These are phyloP conservation scores for Phytophthora melonis DNA, from an alignment of 352 stramenopile species.

Conservation along the genomic window DNA sequence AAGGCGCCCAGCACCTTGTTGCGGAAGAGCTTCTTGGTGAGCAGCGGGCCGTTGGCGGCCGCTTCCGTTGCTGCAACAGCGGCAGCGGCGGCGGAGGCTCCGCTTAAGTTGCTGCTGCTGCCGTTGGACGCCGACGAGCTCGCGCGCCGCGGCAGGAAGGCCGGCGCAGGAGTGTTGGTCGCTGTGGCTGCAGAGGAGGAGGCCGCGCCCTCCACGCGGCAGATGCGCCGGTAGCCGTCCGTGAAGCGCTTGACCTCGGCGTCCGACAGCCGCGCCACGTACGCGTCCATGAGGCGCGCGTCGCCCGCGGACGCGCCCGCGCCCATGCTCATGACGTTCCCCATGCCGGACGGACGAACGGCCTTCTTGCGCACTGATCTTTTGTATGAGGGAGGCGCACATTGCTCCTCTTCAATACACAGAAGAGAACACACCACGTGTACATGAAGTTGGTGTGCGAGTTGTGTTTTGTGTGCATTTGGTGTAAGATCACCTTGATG, in stretches of 20 bases:
- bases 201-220: constrained; percentile 48
- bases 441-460: not conserved
- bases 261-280: constrained; percentile 66
- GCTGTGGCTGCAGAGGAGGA: no score
- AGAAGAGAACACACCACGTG: constrained; percentile 8
- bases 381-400: constrained; percentile 20
- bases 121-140: constrained; percentile 31
- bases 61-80: constrained; percentile 9
- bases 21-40: constrained; percentile 85
- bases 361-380: constrained; percentile 16
- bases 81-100: constrained; percentile 5
- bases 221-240: constrained; percentile 79
- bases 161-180: no score
- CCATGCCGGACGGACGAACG: constrained; percentile 43
- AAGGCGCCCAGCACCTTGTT: constrained; percentile 82
- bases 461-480: constrained; percentile 2
- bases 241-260: constrained; percentile 73
- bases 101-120: constrained; percentile 23
- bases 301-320: constrained; percentile 27
- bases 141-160: constrained; percentile 5
- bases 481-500: not conserved
- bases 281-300: constrained; percentile 40
- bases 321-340: constrained; percentile 75
- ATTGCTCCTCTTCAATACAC: constrained; percentile 21
- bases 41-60: constrained; percentile 14